Evolutionary conservation across 495 filamentous ascomycete genomes (phyloP), one percentile per base, ranked within the genome.

Genomic region (Trichoderma asperelloides): DNA sequence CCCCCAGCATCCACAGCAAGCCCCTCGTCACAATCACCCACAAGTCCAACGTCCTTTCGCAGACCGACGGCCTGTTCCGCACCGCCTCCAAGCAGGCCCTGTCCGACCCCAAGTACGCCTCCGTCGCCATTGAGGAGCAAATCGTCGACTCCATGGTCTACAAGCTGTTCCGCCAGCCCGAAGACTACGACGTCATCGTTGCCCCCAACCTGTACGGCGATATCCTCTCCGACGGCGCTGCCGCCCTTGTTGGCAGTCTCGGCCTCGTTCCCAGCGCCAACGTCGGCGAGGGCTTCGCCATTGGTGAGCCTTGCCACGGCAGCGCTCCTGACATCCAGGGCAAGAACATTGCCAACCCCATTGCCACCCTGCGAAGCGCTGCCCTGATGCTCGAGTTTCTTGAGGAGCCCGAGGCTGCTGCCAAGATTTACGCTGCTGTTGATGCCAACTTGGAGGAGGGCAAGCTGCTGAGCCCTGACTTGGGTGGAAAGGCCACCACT

Each of bases 131-230:
- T 63, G 96, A 98, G 76, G 95, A 98, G 83, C 95, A 98, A 83
- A 98, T 98, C 70, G 94, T 98, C 67, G 95, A 98, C 77, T 91
- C 87, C 47, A 98, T 98, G 95, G 92, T 98, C 49, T 98, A 98
- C 86, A 98, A 98, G 84, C 88, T 98, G 57, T 97, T 98, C 88
- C 92, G 92, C 18, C 91, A 97, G 78, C 95, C 95, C 62, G 85
- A 86, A 69, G 86, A 86, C 71, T 98, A 98, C 86, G 95, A 98
- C 75, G 96, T 98, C 66, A 95, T 98, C 71, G 95, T 98, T 45
- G 95, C 96, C 39, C 95, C 95, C 8, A 98, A 98, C 80, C 85
- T 98, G 33, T 98, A 98, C 81, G 95, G 95, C 70, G 95, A 98
- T 76, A 94, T 98, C 70, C 84, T 98, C 47, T 96, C 91, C 2